Percentiles rank a stretch among this genome's conserved stretches.
phyloP scores from a whole-genome alignment of 805 yeast genomes.

The Diddensiella caesifluorescens region DNA sequence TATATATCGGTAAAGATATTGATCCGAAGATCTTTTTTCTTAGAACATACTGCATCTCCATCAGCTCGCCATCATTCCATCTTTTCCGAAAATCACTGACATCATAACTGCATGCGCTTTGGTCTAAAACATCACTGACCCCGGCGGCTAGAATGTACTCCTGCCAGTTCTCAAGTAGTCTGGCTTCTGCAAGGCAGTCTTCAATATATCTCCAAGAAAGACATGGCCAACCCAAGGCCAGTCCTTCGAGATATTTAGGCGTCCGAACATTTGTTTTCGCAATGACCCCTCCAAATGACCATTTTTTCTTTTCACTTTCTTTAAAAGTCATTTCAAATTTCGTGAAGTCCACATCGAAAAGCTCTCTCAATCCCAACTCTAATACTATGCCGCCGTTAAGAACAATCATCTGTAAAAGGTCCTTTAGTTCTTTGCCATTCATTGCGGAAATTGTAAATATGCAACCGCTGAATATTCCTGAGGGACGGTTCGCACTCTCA shows the following conservation, averaged over 20 bases:
- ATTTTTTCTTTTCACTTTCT: not conserved
- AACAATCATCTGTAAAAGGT: slow-evolving; percentile 9
- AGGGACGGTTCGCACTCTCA: not conserved
- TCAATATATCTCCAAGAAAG: slow-evolving; percentile 52
- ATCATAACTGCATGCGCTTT: slow-evolving; percentile 22
- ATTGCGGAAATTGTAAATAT: slow-evolving; percentile 20
- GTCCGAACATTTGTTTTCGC: slow-evolving; percentile 58
- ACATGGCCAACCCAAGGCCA: slow-evolving; percentile 85
- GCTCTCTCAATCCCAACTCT: slow-evolving; percentile 18
- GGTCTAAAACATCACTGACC: slow-evolving; percentile 43
- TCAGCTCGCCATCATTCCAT: slow-evolving; percentile 19
- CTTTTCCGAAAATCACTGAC: slow-evolving; percentile 19
- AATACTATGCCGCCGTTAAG: slow-evolving; percentile 21
- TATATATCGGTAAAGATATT: slow-evolving; percentile 21
- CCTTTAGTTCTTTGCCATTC: slow-evolving; percentile 12
- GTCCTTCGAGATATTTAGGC: slow-evolving; percentile 67
- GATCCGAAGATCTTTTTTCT: slow-evolving; percentile 20
- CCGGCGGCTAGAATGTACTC: slow-evolving; percentile 71
- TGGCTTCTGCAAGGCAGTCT: slow-evolving; percentile 39
- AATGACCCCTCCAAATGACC: slow-evolving; percentile 58
- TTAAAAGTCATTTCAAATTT: slow-evolving; percentile 6
- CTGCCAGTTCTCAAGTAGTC: slow-evolving; percentile 39
- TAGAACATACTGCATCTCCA: slow-evolving; percentile 25
- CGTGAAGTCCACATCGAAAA: slow-evolving; percentile 13
- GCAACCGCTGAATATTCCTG: slow-evolving; percentile 16